Evolutionary conservation across 176 grass and related monocot species (phyloP).

Genomic region (Phoenix dactylifera): DNA sequence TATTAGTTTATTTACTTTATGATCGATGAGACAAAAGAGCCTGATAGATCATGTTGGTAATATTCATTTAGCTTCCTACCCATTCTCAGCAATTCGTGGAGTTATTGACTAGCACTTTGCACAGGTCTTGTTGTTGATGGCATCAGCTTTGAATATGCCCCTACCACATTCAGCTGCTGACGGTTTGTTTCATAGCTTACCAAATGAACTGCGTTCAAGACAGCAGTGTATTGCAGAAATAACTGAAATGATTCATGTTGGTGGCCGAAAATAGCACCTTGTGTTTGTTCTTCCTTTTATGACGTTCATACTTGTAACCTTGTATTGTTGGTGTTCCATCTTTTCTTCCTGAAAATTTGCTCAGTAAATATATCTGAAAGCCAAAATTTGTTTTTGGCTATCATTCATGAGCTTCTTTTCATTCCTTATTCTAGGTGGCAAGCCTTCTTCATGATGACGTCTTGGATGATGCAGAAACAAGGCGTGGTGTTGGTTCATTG

Average conservation of each 20-base stretch:
- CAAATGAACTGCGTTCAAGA: slow-evolving; percentile 42
- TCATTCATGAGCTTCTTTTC: too few relatives aligned
- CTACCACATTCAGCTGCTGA: slow-evolving; percentile 16
- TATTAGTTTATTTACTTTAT: too few relatives aligned
- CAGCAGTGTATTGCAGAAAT: slow-evolving; percentile 88
- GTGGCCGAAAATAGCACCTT: slow-evolving; percentile 4
- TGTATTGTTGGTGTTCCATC: too few relatives aligned
- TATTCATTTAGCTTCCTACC: too few relatives aligned
- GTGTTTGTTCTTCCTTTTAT: too few relatives aligned
- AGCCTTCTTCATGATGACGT: slow-evolving; percentile 99
- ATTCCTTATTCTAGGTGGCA: slow-evolving; percentile 40
- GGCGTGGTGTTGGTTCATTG: slow-evolving; percentile 78
- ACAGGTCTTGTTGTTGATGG: slow-evolving; percentile 87
- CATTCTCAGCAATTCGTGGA: neutral
- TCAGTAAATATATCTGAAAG: too few relatives aligned
- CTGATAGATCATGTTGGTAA: too few relatives aligned
- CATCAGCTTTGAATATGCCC: slow-evolving; percentile 84
- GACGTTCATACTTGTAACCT: too few relatives aligned
- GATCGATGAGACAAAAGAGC: too few relatives aligned
- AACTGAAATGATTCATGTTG: slow-evolving; percentile 99
- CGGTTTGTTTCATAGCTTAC: slow-evolving; percentile 3
- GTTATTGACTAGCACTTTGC: slow-evolving; percentile 9
- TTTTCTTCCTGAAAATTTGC: too few relatives aligned
- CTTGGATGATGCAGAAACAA: slow-evolving; percentile 93
- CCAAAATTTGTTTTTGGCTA: too few relatives aligned